Evolutionary conservation across 148 eudicot species (phyloP).

Genomic region (Fagopyrum tataricum): DNA sequence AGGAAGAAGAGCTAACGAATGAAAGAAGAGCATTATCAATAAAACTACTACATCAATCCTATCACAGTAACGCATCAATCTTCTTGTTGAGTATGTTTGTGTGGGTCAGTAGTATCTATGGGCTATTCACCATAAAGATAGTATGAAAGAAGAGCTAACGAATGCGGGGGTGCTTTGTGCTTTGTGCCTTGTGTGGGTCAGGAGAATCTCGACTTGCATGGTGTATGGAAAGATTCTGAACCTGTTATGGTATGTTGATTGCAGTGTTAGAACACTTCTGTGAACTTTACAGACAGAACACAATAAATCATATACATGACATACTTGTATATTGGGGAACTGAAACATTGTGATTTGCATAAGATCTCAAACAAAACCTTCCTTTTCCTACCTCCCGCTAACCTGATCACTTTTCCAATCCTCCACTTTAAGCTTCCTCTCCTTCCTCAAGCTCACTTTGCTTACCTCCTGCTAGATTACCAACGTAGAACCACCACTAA

Average conservation of each 20-base stretch:
- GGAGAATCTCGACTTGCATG: slow-evolving; percentile 41
- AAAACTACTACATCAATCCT: too few species aligned
- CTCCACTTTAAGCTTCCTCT: not conserved
- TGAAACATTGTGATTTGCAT: too few species aligned
- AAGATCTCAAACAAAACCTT: not conserved
- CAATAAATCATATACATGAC: not conserved
- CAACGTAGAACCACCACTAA: not conserved
- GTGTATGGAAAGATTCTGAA: slow-evolving; percentile 59
- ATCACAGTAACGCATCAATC: too few species aligned
- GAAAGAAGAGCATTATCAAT: too few species aligned
- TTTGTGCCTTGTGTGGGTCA: too few species aligned
- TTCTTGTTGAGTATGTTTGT: too few species aligned
- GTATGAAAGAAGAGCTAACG: too few species aligned
- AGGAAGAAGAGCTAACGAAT: too few species aligned
- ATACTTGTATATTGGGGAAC: not conserved
- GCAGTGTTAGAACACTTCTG: not conserved
- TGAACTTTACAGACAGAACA: not conserved
- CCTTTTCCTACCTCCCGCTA: not conserved
- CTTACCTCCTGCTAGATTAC: not conserved
- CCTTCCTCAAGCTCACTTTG: not conserved
- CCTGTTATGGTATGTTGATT: slow-evolving; percentile 54
- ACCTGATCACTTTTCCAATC: too few species aligned
- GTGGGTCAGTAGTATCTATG: too few species aligned
- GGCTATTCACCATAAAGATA: too few species aligned
- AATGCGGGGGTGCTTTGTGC: too few species aligned